Evolutionary conservation across 148 eudicot species (phyloP), one percentile per base, ranked within the genome.

Genomic region (Camellia japonica): DNA sequence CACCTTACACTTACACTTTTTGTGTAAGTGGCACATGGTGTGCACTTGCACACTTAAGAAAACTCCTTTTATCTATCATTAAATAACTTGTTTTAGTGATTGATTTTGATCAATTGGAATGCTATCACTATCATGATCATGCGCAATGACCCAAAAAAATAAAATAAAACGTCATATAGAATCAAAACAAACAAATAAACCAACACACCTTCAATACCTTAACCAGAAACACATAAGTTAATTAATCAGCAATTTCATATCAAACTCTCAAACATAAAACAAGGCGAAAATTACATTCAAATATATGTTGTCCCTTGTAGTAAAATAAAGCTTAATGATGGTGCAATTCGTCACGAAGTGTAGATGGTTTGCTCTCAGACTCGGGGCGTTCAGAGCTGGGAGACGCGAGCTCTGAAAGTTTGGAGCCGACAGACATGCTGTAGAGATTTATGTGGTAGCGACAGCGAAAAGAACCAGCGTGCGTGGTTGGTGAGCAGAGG

Each of bases 401-500:
- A 13, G 83, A 51, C 0, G 73, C 83, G 13, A 87, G 19, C 71
- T 84, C 86, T 3, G 84, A 80, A 64, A 89, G 89, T 41, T 87
- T 89, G 3, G 89, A 83, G 49, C 87, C 91, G 10, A 87, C 79
- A 11, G 91, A 89, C 44, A 79, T 49, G 84, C 85, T 82, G 51
- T 54, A 77, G 20, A 47, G 20, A 38, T 67, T 84, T n/a, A 87
- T 75, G 85, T 89, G 91, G 84, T 83, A 68, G 11, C 91, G 81
- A 84, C 91, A 89, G 79, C 91, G 75, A 78, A 89, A 89, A 11
- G 91, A 89, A 11, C 91, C 91, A 0, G 83, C 84, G 15, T 87
- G 91, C 2, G 86, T 87, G 42, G 91, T 89, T 38, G 91, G 91
- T 2, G 91, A 85, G 78, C 91, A 89, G 63, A 89, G 74, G 74